Base-by-base conservation (phyloP, 371 early-diverging fungal genomes). In the Cokeromyces recurvatus region DNA sequence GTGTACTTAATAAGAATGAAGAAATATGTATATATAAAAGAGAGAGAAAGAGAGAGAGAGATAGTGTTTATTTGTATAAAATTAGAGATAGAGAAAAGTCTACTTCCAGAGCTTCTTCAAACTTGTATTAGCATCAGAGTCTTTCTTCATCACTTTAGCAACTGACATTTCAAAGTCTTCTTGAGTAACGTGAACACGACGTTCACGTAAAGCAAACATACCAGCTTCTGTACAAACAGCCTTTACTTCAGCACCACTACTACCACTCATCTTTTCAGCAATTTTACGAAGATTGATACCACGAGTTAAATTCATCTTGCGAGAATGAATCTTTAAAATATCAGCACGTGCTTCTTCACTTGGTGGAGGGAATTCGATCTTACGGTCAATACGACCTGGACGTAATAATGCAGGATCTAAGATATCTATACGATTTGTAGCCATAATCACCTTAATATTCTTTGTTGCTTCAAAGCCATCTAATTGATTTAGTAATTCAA, bases 101-200 rank as follows among this genome's bases (percentile, higher is more conserved):
- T 86, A 97, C 81, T 97, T 97, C 92, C 94, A 98, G 43, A 98
- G 84, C 73, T 98, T 98, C 78, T 90, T 89, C 59, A 98, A 81
- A 73, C 88, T 87, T 69, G 93, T 92, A 79, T 97, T 95, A 66
- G 84, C 85, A 65, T 96, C 96, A 58, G 92, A 88, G 63, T 96
- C 98, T 80, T 97, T 95, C 94, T 96, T 96, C 90, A 96, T 89
- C 37, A 99, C 96, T 91, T 99, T 99, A 49, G 97, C 90, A 15
- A 99, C 99, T 5, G 99, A 98, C 98, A 99, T 95, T 69, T 99
- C 99, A 76, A 99, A 99, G 75, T 99, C 99, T 73, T 99, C 99
- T 63, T 99, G 99, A 10, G 97, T 98, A 21, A 99, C 99, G 57
- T 99, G 99, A 48, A 99, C 97, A 54, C 96, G 83, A 41, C 99